Percentiles rank a stretch among this genome's conserved stretches.
Conservation (phyloP, 1,139 yeast genomes). For the Entelexis paramagnoliae region DNA sequence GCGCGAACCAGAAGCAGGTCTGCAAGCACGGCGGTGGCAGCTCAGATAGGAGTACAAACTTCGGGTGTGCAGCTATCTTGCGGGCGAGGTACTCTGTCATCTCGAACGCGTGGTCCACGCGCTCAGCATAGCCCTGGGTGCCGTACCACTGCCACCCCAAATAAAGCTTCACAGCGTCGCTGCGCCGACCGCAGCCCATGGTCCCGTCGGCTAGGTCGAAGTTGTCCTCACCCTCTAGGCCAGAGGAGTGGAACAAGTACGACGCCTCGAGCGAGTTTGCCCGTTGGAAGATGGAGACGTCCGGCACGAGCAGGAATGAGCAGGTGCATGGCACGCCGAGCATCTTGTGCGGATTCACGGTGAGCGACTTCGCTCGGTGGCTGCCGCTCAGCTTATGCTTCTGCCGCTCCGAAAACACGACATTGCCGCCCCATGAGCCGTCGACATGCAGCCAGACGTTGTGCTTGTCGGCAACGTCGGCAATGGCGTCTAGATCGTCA, state of each 20-base stretch:
- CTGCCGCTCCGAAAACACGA: constrained; percentile 51
- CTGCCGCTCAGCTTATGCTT: constrained; percentile 45
- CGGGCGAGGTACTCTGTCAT: constrained; percentile 52
- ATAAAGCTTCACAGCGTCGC: constrained; percentile 71
- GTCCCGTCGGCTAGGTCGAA: constrained; percentile 83
- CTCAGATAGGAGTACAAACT: constrained; percentile 46
- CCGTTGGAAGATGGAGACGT: constrained; percentile 52
- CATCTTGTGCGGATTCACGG: constrained; percentile 82
- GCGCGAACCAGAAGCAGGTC: constrained; percentile 69
- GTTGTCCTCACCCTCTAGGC: constrained; percentile 43
- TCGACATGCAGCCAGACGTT: constrained; percentile 71
- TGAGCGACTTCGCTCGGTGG: constrained; percentile 63
- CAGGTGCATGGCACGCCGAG: constrained; percentile 86
- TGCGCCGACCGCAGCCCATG: constrained; percentile 85
- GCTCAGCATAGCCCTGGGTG: constrained; percentile 39
- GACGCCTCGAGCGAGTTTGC: constrained; percentile 76
- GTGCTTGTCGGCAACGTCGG: constrained; percentile 45
- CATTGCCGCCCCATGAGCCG: constrained; percentile 90
- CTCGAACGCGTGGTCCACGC: constrained; percentile 63
- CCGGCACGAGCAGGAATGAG: constrained; percentile 65
- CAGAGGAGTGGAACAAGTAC: constrained; percentile 59
- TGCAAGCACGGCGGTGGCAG: constrained; percentile 68
- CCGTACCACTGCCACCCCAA: constrained; percentile 80
- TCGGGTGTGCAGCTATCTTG: constrained; percentile 32
- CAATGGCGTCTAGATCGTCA: constrained; percentile 54